Evolutionary conservation across 2,329 filamentous ascomycete species (phyloP).

Genomic region (Phaeosphaeriaceae sp.): DNA sequence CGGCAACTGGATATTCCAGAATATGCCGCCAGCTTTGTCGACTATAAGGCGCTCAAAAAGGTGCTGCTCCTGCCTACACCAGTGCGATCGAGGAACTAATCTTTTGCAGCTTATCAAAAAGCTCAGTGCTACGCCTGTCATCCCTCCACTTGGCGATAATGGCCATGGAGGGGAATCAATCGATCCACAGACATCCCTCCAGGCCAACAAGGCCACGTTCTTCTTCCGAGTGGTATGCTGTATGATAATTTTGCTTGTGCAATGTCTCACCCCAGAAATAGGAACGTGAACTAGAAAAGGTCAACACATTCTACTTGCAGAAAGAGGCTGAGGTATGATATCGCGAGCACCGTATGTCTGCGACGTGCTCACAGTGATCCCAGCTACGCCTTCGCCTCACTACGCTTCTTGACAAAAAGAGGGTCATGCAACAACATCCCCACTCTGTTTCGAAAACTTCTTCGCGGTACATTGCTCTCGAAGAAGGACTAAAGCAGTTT

Average conservation of each 20-base stretch:
- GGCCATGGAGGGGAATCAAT: constrained; percentile 52
- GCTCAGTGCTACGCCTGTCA: constrained; percentile 87
- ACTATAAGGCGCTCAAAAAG: constrained; percentile 99
- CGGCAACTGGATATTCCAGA: constrained; percentile 98
- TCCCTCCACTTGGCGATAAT: constrained; percentile 75
- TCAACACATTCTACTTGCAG: constrained; percentile 96
- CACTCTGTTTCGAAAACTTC: constrained; percentile 83
- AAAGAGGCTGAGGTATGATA: constrained; percentile 93
- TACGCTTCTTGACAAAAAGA: constrained; percentile 94
- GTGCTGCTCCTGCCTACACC: constrained; percentile 56
- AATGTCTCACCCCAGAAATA: constrained; percentile 46
- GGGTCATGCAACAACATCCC: constrained; percentile 80
- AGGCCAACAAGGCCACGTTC: constrained; percentile 98
- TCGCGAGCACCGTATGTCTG: constrained; percentile 6
- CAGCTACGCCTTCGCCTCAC: constrained; percentile 92
- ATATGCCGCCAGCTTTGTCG: constrained; percentile 98
- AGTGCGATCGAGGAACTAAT: constrained; percentile 13
- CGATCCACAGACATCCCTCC: constrained; percentile 87
- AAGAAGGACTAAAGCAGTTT: constrained; percentile 97
- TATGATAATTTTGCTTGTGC: background rate
- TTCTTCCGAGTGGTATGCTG: constrained; percentile 89
- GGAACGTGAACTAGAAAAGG: constrained; percentile 98
- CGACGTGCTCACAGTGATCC: constrained; percentile 19
- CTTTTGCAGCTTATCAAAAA: constrained; percentile 89
- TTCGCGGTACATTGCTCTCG: constrained; percentile 90